Evolutionary conservation across 2,329 filamentous ascomycete genomes (phyloP).

Genomic region (Colletotrichum costaricense): DNA sequence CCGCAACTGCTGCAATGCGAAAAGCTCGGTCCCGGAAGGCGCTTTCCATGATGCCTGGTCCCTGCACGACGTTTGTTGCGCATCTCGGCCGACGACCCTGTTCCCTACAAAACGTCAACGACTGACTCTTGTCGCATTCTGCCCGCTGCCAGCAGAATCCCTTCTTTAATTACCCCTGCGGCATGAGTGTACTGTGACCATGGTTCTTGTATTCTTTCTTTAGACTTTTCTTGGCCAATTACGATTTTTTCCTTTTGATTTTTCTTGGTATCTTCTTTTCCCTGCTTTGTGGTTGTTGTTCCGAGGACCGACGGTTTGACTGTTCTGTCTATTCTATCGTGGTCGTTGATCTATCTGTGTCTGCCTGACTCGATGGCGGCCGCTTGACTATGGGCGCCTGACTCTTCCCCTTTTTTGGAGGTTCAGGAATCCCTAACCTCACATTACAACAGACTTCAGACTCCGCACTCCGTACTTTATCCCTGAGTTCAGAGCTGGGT

Average conservation of each 20-base stretch:
- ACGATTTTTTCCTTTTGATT: too few species aligned
- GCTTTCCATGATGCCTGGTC: background rate
- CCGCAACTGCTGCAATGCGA: background rate
- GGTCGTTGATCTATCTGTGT: background rate
- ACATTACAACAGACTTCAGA: too few species aligned
- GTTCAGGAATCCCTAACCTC: too few species aligned
- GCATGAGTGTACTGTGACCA: background rate
- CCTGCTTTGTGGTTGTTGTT: too few species aligned
- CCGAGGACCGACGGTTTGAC: too few species aligned
- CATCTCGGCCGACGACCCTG: background rate
- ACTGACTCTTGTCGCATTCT: constrained; percentile 16
- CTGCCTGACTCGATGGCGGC: background rate
- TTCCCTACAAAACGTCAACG: constrained; percentile 6
- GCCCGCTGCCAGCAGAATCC: background rate
- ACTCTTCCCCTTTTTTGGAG: too few species aligned
- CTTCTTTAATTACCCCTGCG: background rate
- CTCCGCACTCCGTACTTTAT: background rate
- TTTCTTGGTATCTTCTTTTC: too few species aligned
- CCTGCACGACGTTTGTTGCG: constrained; percentile 1
- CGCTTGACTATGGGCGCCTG: background rate
- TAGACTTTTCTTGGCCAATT: background rate
- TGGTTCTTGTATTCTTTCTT: background rate
- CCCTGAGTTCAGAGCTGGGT: background rate
- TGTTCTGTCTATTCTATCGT: too few species aligned
- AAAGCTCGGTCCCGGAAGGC: background rate